Percentiles rank a stretch among this genome's conserved stretches.
Evolutionary conservation across 352 stramenopile genomes (phyloP).

Genomic region (Halophytophthora polymorphica): DNA sequence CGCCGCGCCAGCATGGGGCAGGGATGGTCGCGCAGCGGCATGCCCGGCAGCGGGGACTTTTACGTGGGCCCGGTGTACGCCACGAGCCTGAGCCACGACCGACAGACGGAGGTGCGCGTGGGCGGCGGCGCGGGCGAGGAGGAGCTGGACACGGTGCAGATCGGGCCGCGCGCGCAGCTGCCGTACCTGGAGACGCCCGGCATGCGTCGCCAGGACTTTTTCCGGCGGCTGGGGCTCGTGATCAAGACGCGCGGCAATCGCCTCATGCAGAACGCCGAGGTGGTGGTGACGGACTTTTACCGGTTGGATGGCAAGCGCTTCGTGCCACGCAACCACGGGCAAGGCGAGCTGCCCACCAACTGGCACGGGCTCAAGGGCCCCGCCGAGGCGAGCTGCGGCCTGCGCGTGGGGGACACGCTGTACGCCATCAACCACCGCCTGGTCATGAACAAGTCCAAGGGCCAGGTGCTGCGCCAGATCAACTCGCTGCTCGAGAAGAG

Average conservation of each 20-base stretch:
- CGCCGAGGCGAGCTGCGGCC: slow-evolving; percentile 62
- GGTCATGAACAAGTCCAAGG: slow-evolving; percentile 86
- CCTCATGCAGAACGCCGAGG: slow-evolving; percentile 83
- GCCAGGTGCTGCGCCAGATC: slow-evolving; percentile 80
- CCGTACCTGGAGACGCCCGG: slow-evolving; percentile 58
- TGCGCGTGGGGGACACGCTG: slow-evolving; percentile 77
- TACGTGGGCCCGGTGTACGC: slow-evolving; percentile 83
- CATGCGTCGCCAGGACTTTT: slow-evolving; percentile 69
- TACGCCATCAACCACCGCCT: slow-evolving; percentile 86
- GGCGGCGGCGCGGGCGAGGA: slow-evolving; percentile 35
- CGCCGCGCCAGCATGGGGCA: slow-evolving; percentile 47
- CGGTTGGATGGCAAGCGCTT: slow-evolving; percentile 76
- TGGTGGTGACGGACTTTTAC: slow-evolving; percentile 80
- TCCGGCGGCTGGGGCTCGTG: slow-evolving; percentile 73
- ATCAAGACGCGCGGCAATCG: slow-evolving; percentile 81
- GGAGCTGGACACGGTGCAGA: slow-evolving; percentile 52
- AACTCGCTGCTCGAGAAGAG: slow-evolving; percentile 73
- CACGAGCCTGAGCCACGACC: slow-evolving; percentile 81
- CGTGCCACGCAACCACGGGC: slow-evolving; percentile 66
- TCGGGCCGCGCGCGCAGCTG: slow-evolving; percentile 66
- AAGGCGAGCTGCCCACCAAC: slow-evolving; percentile 53
- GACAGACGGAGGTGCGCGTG: slow-evolving; percentile 79
- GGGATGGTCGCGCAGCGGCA: slow-evolving; percentile 50
- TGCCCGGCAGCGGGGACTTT: slow-evolving; percentile 67
- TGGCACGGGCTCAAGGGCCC: slow-evolving; percentile 75